These are phyloP conservation scores for Penicillium sp. DNA, from an alignment of 2,329 filamentous ascomycete genomes.

Conservation along the genomic window DNA sequence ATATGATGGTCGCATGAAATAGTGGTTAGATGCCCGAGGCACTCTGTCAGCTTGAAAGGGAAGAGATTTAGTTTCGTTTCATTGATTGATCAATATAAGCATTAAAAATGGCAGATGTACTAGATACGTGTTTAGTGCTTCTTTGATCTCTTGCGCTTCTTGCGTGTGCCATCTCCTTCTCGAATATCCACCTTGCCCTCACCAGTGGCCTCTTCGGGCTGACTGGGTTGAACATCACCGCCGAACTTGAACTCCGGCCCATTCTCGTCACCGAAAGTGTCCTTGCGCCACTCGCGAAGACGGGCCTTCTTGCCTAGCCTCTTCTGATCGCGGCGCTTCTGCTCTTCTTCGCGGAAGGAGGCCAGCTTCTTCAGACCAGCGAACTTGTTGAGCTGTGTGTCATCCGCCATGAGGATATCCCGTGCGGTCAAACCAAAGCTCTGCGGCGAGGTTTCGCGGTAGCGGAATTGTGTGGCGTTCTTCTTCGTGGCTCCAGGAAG, in stretches of 20 bases:
- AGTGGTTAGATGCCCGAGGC: neutral
- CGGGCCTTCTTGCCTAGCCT: constrained; percentile 88
- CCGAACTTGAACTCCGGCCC: constrained; percentile 43
- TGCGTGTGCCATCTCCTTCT: constrained; percentile 40
- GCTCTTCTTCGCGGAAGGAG: constrained; percentile 79
- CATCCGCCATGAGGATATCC: constrained; percentile 88
- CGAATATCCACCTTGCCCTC: constrained; percentile 43
- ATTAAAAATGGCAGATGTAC: constrained; percentile 11
- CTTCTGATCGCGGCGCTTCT: constrained; percentile 88
- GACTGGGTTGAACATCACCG: constrained; percentile 19
- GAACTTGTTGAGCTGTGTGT: constrained; percentile 82
- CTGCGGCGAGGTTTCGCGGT: constrained; percentile 88
- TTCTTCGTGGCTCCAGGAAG: constrained; percentile 56
- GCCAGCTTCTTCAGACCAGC: constrained; percentile 94
- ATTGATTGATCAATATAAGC: constrained; percentile 1
- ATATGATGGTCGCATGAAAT: neutral
- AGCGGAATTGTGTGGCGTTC: constrained; percentile 67
- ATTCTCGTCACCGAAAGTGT: constrained; percentile 63
- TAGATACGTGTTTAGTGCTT: constrained; percentile 34
- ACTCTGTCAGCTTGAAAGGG: neutral
- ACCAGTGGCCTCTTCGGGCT: constrained; percentile 20
- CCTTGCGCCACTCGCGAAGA: constrained; percentile 78
- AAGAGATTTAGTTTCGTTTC: neutral
- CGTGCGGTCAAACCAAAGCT: constrained; percentile 84
- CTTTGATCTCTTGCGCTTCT: constrained; percentile 49